These are phyloP conservation scores for Erythrobasidium hasegawianum DNA, from an alignment of 1,284 basidiomycete species.

Conservation along the genomic window DNA sequence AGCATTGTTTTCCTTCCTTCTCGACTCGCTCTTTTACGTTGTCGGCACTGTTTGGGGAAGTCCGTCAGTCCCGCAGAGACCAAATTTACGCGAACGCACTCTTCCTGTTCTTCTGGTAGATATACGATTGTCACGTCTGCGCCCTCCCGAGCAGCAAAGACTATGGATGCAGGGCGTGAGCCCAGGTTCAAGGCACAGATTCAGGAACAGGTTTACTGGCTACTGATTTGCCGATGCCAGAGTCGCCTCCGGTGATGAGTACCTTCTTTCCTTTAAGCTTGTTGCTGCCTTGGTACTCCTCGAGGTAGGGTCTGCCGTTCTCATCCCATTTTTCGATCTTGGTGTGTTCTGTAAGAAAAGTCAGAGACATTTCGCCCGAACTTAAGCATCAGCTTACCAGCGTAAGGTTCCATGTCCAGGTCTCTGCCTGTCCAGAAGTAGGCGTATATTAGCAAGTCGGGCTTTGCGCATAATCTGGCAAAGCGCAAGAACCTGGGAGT, in stretches of 20 bases:
- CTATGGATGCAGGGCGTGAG: slow-evolving; percentile 40
- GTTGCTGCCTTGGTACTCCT: slow-evolving; percentile 53
- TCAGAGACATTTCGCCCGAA: background rate
- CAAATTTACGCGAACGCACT: slow-evolving; percentile 49
- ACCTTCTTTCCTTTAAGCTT: slow-evolving; percentile 60
- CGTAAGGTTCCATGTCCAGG: slow-evolving; percentile 51
- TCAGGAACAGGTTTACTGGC: slow-evolving; percentile 43
- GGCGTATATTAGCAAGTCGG: no score
- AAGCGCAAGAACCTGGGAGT: no score
- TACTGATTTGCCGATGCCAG: slow-evolving; percentile 44
- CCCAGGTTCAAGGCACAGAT: background rate
- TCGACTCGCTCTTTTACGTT: slow-evolving; percentile 56
- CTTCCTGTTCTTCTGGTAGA: slow-evolving; percentile 60
- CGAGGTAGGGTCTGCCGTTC: slow-evolving; percentile 58
- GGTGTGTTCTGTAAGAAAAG: slow-evolving; percentile 53
- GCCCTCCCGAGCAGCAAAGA: slow-evolving; percentile 63
- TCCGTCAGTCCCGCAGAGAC: background rate
- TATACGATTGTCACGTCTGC: slow-evolving; percentile 63
- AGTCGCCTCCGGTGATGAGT: slow-evolving; percentile 55
- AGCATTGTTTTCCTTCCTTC: slow-evolving; percentile 52
- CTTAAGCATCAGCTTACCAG: background rate
- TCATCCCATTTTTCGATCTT: slow-evolving; percentile 60
- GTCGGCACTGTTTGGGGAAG: slow-evolving; percentile 45
- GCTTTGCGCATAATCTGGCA: no score
- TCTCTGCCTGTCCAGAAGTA: no score